Percentiles rank a stretch among this genome's conserved stretches.
These are phyloP conservation scores for Quercus lobata DNA, from an alignment of 331 rosid species.

Conservation along the genomic window DNA sequence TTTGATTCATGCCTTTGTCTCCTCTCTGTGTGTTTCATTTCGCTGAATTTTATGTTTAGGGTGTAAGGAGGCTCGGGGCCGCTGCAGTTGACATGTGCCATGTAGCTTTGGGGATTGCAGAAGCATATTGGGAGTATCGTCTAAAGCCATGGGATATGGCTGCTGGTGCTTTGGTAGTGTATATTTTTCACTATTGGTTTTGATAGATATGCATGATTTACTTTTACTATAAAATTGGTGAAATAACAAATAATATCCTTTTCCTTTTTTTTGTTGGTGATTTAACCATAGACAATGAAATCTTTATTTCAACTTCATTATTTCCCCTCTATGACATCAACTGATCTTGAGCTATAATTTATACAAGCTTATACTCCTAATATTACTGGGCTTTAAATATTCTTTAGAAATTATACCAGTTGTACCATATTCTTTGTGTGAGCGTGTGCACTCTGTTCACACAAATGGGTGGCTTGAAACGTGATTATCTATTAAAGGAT, in stretches of 20 bases:
- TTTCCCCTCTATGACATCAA: not conserved
- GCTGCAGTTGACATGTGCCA: constrained; percentile 99
- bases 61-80: constrained; percentile 98
- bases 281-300: not conserved
- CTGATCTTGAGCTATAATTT: not conserved
- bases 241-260: not conserved
- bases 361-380: not conserved
- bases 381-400: not conserved
- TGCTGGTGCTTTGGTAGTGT: constrained; percentile 86
- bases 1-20: not conserved
- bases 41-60: constrained; percentile 43
- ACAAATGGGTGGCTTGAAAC: not conserved
- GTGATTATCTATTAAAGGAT: not conserved
- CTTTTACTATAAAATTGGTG: not conserved
- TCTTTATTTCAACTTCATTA: not conserved
- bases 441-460: not conserved
- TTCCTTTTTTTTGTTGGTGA: not conserved
- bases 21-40: not conserved
- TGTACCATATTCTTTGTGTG: not conserved
- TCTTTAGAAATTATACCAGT: not conserved
- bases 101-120: constrained; percentile 92
- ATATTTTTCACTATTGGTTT: not conserved
- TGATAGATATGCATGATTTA: not conserved
- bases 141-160: constrained; percentile 99
- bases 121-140: constrained; percentile 98